Base-by-base conservation (phyloP, 345 rosid genomes). In the Litchi chinensis region DNA sequence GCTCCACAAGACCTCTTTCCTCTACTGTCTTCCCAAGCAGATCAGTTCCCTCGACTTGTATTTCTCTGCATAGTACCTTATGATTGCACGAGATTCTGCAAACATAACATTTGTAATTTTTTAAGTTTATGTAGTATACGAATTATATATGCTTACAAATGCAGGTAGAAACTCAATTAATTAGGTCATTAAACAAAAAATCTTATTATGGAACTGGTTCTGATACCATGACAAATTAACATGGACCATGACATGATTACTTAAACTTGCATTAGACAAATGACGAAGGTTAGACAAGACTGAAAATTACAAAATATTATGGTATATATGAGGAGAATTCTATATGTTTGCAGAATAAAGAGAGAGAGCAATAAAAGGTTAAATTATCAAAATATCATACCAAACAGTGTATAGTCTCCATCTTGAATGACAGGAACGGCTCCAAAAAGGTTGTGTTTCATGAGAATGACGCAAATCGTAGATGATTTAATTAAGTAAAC, bases 11-110 rank as follows among this genome's bases (percentile, higher is more conserved):
- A 0, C 89, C 98, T 59, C 87, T 87, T 12, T 84, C 90, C 76
- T 89, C 89, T 22, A 82, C 19, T 1, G 85, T 85, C 44, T 83
- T 70, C 0, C 90, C 88, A 11, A 87, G 79, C 24, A 89, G 84
- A 22, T 85, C 88, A 11, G 83, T 85, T 21, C 88, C 89, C 26
- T 89, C 2, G 77, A 57, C 80, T 70, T 81, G 88, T 90, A 89
- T 41, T 91, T 93, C 70, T 93, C 90, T 5, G 97, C 88, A 60
- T 86, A 81, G 83, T 89, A 91, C 80, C 95, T 85, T 64, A 90
- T 84, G 76, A 91, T 89, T 5, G 95, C 98, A 11, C 95, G 81
- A 0, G 93, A 93, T 83, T 91, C 98, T 91, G 82, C 63, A 71
- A 4, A 71, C 5, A 70, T 41, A 6, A 3, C 37, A 32, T 32